Evolutionary conservation across 2,329 filamentous ascomycete genomes (phyloP).

Genomic region (Exophiala xenobiotica): DNA sequence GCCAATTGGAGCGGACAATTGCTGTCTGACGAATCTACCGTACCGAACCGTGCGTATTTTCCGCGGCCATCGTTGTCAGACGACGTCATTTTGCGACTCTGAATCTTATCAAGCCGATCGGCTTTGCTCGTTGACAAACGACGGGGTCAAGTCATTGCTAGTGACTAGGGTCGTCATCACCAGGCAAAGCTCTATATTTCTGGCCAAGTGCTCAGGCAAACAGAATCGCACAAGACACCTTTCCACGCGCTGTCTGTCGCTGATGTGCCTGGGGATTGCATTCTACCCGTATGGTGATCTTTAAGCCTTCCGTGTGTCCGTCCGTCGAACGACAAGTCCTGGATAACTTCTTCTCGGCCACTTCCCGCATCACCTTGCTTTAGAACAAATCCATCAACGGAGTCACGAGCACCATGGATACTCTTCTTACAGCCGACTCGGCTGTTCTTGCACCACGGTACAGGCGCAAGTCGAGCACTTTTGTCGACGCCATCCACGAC

Average conservation of each 20-base stretch:
- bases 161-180: too few relatives aligned
- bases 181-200: too few relatives aligned
- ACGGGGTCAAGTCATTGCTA: too few relatives aligned
- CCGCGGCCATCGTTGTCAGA: too few relatives aligned
- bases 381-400: too few relatives aligned
- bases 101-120: too few relatives aligned
- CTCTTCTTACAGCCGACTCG: constrained; percentile 73
- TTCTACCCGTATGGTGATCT: not conserved
- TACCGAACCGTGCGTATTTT: too few relatives aligned
- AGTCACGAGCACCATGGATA: constrained; percentile 49
- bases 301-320: not conserved
- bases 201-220: not conserved
- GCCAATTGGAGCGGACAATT: not conserved
- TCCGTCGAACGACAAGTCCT: not conserved
- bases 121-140: too few relatives aligned
- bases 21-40: not conserved
- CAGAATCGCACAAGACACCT: too few relatives aligned
- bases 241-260: not conserved
- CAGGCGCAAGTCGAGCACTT: constrained; percentile 88
- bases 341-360: not conserved
- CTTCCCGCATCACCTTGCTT: too few relatives aligned
- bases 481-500: constrained; percentile 96
- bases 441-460: constrained; percentile 88
- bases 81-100: too few relatives aligned
- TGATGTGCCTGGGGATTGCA: not conserved